Conservation (phyloP, 1,284 basidiomycete genomes). For the Microbotryomycetes sp. region DNA sequence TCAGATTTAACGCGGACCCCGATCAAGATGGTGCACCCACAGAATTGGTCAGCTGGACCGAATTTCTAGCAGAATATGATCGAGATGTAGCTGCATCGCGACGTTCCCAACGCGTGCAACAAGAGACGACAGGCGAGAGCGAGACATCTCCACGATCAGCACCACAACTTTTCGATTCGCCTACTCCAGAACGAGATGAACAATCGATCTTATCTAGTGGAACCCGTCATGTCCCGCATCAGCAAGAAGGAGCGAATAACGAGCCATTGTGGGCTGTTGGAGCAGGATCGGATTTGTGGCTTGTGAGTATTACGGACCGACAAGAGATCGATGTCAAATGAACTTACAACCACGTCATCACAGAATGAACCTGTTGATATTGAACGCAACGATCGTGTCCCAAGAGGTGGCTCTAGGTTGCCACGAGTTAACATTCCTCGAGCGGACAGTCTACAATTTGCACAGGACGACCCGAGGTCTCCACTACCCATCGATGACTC, state of each 20-base stretch:
- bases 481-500: background rate
- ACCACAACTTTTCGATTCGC: no score
- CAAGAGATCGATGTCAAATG: no score
- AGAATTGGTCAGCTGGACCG: no score
- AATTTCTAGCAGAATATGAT: no score
- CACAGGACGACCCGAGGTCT: background rate
- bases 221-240: no score
- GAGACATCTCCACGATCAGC: background rate
- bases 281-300: background rate
- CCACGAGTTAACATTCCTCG: background rate
- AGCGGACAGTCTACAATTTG: background rate
- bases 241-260: background rate
- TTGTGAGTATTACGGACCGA: no score
- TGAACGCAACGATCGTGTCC: background rate
- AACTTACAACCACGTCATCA: no score
- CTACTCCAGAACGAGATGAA: no score
- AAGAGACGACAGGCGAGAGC: background rate
- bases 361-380: background rate
- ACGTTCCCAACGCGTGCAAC: background rate
- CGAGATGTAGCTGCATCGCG: no score
- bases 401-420: background rate
- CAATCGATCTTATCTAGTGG: no score
- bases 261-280: background rate
- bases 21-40: no score
- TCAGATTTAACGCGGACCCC: no score